Evolutionary conservation across 2,329 filamentous ascomycete genomes (phyloP), one percentile per base, ranked within the genome.

Genomic region (Cladophialophora exuberans): DNA sequence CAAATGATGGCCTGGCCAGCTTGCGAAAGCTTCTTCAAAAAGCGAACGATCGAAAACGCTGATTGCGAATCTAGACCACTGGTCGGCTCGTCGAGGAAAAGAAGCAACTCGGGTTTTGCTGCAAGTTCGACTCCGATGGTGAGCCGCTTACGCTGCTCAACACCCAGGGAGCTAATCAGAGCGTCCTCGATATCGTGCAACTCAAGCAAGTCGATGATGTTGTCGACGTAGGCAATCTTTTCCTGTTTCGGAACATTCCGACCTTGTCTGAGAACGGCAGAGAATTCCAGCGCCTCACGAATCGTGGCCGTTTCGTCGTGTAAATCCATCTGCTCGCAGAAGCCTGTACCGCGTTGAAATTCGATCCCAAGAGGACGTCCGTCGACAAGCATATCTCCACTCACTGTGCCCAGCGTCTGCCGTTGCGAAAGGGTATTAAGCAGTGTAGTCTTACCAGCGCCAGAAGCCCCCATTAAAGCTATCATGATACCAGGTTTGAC

Each of bases 371-470:
- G 76, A 1, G 78, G 71, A 38, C 79, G 79, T 1, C 86, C 87
- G 63, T 89, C 86, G 6, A 90, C 84, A n/a, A 87, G 76, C 79
- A 90, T 86, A 43, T 87, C 81, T 10, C 87, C 87, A n/a, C 73
- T 72, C 2, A 88, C 77, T 9, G 86, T 78, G 53, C 87, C 85
- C 51, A 76, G 79, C 13, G 76, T 84, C 67, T 90, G 86, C 2
- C 89, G 82, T 65, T 92, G 88, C 0, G 88, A 85, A 1, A 89
- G 72, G 0, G 87, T 90, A 69, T 94, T 91, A 15, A 95, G 77
- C 0, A 95, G 75, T 0, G 90, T 94, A 0, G 89, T 92, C 73
- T 95, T 95, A 10, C 90, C 90, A 6, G 90, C 90, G 38, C 88
- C 89, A 3, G 84, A 89, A 1, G 87, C 88, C 50, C 90, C 90